Evolutionary conservation across 305 asterid genomes (phyloP), one percentile per base, ranked within the genome.

Genomic region (Fraxinus velutina): DNA sequence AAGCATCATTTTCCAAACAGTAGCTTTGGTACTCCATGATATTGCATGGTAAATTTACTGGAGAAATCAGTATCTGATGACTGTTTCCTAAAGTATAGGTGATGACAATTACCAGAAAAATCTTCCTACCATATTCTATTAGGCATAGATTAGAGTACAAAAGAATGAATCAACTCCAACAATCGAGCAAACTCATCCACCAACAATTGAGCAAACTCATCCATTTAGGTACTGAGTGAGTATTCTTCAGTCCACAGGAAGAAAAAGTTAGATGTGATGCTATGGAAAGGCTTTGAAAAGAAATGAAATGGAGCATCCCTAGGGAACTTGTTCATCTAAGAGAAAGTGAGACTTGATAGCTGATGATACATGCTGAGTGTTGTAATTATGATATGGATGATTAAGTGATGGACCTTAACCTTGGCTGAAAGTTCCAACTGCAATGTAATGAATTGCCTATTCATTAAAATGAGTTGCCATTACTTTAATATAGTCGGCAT

Each of bases 341-440:
- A 10, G 73, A 22, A 24, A 64, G 34, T 64, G 1, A 27, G 73
- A 64, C 62, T 15, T 55, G 24, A 55, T 64, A 64, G 73, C 34
- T 24, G 47, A 81, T 62, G 70, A 42, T 77, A 39, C 44, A 36
- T 29, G 32, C 62, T 15, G 64, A 60, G 36, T 66, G 17, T 13
- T 68, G 79, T 57, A 76, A 74, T 30, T 34, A 55, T 12, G 32
- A 79, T 72, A 15, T 75, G 50, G 79, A 82, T 84, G 72, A 78
- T 44, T 57, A 72, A 73, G 64, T 66, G 44, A 24, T 47, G 36
- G 37, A 42, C 34, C 72, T 12, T 66, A n/a, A 37, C 44, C 12
- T 37, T 37, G 44, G 44, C 44, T 7, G 44, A 37, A 34, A 36
- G 42, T 36, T 36, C 42, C 42, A 36, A 36, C 19, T 47, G 57